Base-by-base conservation (phyloP, 768 basidiomycete genomes). In the Boletus reticuloceps region DNA sequence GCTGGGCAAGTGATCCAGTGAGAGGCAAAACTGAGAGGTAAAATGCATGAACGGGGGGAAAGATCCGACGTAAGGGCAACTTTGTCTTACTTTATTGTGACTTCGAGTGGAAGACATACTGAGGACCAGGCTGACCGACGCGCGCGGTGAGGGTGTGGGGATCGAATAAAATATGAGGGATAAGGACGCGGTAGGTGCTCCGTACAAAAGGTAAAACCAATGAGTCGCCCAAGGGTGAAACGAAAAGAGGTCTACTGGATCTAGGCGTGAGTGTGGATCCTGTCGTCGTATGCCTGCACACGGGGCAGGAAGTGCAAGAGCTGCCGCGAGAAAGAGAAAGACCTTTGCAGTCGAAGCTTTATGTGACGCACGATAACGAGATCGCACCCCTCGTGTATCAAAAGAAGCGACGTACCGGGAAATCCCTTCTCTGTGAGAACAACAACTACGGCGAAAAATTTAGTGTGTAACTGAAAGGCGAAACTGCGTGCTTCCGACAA, bases 331-430 rank as follows among this genome's bases (percentile, higher is more conserved):
- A 36, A 51, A 11, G 47, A 55, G 42, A 25, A 32, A 55, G 46
- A 25, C 48, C 50, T 36, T 29, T 49, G 50, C 38, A 36, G 51
- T 6, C 59, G 20, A 56, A 48, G 48, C 44, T 67, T 71, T 71
- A 69, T 69, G 58, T 50, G 62, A 55, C 11, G 25, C 41, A 22
- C 16, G 36, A 51, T 58, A 53, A 60, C 52, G 59, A 45, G 46
- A 51, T 51, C 36, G 45, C 37, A 13, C 36, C 52, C 52, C 54
- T 52, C 61, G 62, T 62, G 62, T 38, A 62, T 66, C 58, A 67
- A 51, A 70, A 66, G 71, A 61, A 61, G 61, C 48, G 37, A 56
- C 58, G 50, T 51, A 55, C 58, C 53, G 49, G 69, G 59, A 61
- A 58, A 60, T 56, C 46, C 56, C 69, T 50, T 54, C 39, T 41